phyloP scores from a whole-genome alignment of 2,329 filamentous ascomycete genomes.

The Aspergillus hortae region DNA sequence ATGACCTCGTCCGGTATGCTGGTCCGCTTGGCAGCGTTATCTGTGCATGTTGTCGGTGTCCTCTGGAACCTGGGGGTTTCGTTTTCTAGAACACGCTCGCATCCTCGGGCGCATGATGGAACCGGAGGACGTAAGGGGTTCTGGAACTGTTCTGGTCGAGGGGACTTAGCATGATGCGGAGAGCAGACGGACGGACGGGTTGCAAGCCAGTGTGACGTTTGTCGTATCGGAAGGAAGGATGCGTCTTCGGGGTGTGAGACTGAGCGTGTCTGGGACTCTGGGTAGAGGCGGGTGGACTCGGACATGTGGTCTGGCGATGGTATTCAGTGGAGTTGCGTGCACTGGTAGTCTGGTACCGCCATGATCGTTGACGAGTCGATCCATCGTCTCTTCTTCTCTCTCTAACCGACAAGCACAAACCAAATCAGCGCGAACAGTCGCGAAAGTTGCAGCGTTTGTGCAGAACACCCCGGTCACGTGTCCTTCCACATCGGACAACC shows the following conservation, averaged over 20 bases:
- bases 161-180: too few relatives aligned
- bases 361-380: too few relatives aligned
- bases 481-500: not conserved
- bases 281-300: not conserved
- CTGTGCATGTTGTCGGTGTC: not conserved
- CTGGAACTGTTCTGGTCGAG: not conserved
- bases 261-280: not conserved
- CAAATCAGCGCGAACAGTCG: not conserved
- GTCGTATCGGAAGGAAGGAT: not conserved
- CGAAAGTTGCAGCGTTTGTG: not conserved
- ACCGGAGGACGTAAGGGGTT: not conserved
- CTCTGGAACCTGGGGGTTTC: not conserved
- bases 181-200: too few relatives aligned
- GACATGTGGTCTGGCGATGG: not conserved
- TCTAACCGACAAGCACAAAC: not conserved
- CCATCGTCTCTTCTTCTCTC: not conserved
- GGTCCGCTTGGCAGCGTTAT: slow-evolving; percentile 2
- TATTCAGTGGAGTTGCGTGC: not conserved
- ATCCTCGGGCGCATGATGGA: not conserved
- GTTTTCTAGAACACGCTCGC: not conserved
- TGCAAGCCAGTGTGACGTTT: too few relatives aligned
- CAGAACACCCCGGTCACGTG: not conserved
- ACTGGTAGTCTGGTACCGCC: too few relatives aligned
- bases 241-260: not conserved
- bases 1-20: slow-evolving; percentile 1